Conservation (phyloP, 768 basidiomycete species). For the Mycena alexandri region DNA sequence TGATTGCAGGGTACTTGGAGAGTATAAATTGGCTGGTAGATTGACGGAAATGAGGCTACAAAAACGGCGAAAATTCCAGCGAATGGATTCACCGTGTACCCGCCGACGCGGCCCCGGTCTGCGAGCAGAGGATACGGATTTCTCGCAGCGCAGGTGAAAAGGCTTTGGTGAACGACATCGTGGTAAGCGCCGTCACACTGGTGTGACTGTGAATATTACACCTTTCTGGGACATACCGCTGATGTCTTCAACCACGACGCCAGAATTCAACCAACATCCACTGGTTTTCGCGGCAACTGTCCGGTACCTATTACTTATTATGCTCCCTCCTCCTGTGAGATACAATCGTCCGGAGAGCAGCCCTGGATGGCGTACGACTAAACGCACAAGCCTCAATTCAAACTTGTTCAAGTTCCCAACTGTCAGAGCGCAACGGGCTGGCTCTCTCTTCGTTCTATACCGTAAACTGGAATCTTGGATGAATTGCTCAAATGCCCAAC, state of each 20-base stretch:
- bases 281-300: no score
- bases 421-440: no score
- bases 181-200: conserved; percentile 13
- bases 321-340: no score
- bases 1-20: conserved; percentile 79
- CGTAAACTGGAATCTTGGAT: no score
- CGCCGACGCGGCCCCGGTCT: conserved; percentile 79
- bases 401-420: no score
- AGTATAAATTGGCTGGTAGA: conserved; percentile 81
- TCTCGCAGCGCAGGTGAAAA: conserved; percentile 85
- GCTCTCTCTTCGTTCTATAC: no score
- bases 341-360: no score
- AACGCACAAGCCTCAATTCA: no score
- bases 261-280: not conserved
- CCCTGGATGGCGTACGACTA: no score
- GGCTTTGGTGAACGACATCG: conserved; percentile 78
- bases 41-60: conserved; percentile 20
- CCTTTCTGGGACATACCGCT: not conserved
- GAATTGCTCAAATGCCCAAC: no score
- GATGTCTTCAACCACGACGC: not conserved
- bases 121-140: conserved; percentile 84
- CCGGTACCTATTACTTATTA: no score
- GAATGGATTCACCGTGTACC: conserved; percentile 75
- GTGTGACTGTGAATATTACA: not conserved
- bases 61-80: not conserved